Percentiles rank a stretch among this genome's conserved stretches.
Evolutionary conservation across 179 eudicot species (phyloP).

Genomic region (Carnegiea gigantea): DNA sequence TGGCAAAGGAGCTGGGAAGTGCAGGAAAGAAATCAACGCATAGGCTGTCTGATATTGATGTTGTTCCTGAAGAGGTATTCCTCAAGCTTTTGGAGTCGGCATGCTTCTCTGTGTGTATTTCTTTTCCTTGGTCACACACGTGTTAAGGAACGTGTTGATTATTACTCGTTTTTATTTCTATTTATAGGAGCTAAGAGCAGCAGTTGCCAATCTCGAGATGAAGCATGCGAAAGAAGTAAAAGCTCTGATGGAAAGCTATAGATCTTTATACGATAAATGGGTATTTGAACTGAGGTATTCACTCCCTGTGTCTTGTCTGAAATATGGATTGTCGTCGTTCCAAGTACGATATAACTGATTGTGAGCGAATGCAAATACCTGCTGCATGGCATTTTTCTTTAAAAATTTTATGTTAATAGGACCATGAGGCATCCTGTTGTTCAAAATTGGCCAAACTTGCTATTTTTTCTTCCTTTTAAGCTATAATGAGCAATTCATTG

Average conservation of each 20-base stretch:
- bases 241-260: conserved; percentile 54
- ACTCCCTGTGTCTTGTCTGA: neutral
- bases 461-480: neutral
- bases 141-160: neutral
- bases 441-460: neutral
- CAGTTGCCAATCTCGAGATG: conserved; percentile 55
- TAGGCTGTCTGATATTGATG: conserved; percentile 69
- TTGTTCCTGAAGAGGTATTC: conserved; percentile 79
- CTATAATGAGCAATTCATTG: neutral
- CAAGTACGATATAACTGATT: neutral
- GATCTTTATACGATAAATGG: conserved; percentile 63
- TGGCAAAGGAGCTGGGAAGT: conserved; percentile 69
- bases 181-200: conserved; percentile 77
- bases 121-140: neutral
- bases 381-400: neutral
- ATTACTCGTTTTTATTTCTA: neutral
- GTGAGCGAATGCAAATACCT: neutral
- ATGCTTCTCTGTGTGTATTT: neutral
- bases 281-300: conserved; percentile 63
- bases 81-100: neutral
- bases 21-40: conserved; percentile 65
- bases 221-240: conserved; percentile 79
- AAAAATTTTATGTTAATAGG: neutral
- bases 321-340: conserved; percentile 4
- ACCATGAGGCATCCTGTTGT: neutral